These are phyloP conservation scores for Solanum gandarillasii DNA, from an alignment of 257 asterid genomes.

Conservation along the genomic window DNA sequence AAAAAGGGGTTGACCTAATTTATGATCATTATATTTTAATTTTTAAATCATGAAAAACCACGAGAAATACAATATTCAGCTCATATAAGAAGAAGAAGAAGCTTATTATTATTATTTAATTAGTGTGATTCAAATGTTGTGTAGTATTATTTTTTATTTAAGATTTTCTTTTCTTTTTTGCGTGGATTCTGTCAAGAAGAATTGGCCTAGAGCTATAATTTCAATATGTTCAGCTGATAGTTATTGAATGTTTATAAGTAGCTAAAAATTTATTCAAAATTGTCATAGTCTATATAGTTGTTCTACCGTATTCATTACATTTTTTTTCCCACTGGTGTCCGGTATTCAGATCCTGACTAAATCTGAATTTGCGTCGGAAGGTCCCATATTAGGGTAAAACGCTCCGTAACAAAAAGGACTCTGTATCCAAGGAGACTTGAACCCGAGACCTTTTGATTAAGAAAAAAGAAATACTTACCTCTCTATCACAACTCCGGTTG, in stretches of 20 bases:
- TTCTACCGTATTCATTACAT: background rate
- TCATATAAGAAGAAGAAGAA: background rate
- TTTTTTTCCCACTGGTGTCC: rapidly evolving
- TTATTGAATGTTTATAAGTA: background rate
- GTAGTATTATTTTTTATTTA: background rate
- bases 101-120: background rate
- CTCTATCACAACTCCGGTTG: rapidly evolving
- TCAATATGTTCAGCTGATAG: background rate
- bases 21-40: background rate
- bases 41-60: background rate
- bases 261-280: background rate
- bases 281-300: background rate
- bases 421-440: rapidly evolving
- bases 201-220: background rate
- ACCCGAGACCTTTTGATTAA: background rate
- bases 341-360: rapidly evolving
- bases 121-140: background rate
- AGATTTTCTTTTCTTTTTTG: background rate
- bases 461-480: too few relatives aligned
- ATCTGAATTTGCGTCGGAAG: rapidly evolving
- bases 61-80: background rate
- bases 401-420: too few relatives aligned
- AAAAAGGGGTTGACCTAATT: background rate
- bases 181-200: background rate
- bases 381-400: background rate